phyloP scores from a whole-genome alignment of 2,329 filamentous ascomycete genomes.

The Nemania sp. region DNA sequence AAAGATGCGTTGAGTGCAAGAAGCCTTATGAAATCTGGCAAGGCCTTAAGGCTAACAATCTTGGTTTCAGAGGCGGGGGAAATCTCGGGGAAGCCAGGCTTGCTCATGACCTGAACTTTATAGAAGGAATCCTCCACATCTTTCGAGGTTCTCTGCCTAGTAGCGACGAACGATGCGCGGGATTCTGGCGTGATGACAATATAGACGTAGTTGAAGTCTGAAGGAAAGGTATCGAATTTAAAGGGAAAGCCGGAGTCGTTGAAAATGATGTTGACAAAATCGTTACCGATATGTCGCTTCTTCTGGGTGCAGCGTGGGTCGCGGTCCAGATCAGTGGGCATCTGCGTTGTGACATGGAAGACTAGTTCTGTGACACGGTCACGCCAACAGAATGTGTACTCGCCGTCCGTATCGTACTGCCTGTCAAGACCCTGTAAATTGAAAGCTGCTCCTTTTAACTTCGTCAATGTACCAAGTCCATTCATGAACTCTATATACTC shows the following conservation, averaged over 20 bases:
- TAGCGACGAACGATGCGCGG: slow-evolving; percentile 72
- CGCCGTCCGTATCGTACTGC: slow-evolving; percentile 75
- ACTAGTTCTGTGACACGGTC: slow-evolving; percentile 94
- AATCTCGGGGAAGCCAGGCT: slow-evolving; percentile 86
- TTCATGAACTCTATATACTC: slow-evolving; percentile 88
- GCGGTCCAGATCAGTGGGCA: slow-evolving; percentile 82
- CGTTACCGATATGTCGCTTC: slow-evolving; percentile 95
- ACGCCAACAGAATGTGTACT: slow-evolving; percentile 90
- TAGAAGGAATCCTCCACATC: slow-evolving; percentile 66
- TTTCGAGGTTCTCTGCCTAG: slow-evolving; percentile 41
- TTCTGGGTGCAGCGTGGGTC: slow-evolving; percentile 80
- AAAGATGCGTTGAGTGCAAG: slow-evolving; percentile 92
- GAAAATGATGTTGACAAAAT: slow-evolving; percentile 97
- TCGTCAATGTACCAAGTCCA: slow-evolving; percentile 78
- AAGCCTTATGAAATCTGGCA: slow-evolving; percentile 84
- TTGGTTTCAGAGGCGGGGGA: slow-evolving; percentile 89
- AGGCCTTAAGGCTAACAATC: slow-evolving; percentile 78
- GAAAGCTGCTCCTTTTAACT: slow-evolving; percentile 79
- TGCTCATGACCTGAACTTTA: slow-evolving; percentile 85
- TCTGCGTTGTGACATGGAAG: slow-evolving; percentile 95
- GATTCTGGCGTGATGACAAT: slow-evolving; percentile 94
- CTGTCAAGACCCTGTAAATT: slow-evolving; percentile 92
- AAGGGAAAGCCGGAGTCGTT: slow-evolving; percentile 94
- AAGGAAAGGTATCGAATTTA: slow-evolving; percentile 87
- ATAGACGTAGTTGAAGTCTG: slow-evolving; percentile 94